Percentiles rank a stretch among this genome's conserved stretches.
Conservation (phyloP, 306 rosid species). For the Begonia loranthoides region DNA sequence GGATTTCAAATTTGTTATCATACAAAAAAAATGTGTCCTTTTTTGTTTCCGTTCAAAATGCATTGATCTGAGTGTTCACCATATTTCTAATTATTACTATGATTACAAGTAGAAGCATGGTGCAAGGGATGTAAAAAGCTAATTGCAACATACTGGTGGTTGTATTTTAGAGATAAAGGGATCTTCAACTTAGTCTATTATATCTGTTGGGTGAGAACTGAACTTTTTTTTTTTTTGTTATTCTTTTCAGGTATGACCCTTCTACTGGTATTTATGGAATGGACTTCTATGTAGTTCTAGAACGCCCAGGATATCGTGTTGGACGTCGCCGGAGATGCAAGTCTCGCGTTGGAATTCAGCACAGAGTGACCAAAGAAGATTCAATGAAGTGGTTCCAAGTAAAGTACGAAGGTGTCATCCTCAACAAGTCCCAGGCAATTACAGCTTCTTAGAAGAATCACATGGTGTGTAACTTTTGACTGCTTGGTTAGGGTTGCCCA, state of each 20-base stretch:
- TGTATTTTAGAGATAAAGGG: too few relatives aligned
- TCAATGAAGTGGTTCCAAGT: slow-evolving; percentile 62
- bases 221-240: not conserved
- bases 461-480: not conserved
- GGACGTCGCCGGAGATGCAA: slow-evolving; percentile 48
- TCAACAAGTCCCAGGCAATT: slow-evolving; percentile 34
- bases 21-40: too few relatives aligned
- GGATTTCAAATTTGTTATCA: too few relatives aligned
- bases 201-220: not conserved
- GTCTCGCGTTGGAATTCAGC: slow-evolving; percentile 43
- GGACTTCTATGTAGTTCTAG: slow-evolving; percentile 42
- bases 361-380: slow-evolving; percentile 43
- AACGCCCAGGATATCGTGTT: slow-evolving; percentile 46
- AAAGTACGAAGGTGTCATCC: slow-evolving; percentile 47
- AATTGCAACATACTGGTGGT: too few relatives aligned
- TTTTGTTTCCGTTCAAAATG: too few relatives aligned
- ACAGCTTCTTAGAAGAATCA: slow-evolving; percentile 8
- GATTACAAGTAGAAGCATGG: too few relatives aligned
- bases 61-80: too few relatives aligned
- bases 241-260: slow-evolving; percentile 30
- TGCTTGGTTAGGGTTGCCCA: not conserved
- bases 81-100: too few relatives aligned
- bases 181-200: too few relatives aligned
- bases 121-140: too few relatives aligned
- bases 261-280: slow-evolving; percentile 50